phyloP scores from a whole-genome alignment of 331 rosid genomes.

The Erythrophleum ivorense region DNA sequence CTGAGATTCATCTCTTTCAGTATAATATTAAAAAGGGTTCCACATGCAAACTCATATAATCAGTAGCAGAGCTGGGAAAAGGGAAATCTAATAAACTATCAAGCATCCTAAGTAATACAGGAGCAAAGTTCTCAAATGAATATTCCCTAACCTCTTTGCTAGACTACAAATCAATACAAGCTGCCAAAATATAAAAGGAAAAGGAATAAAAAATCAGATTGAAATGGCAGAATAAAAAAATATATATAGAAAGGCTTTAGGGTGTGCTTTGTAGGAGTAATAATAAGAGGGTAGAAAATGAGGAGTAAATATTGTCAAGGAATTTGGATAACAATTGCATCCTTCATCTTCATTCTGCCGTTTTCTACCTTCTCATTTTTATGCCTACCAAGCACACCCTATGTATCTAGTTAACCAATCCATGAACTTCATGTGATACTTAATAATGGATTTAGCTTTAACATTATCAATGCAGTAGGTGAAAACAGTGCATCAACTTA shows the following conservation, averaged over 20 bases:
- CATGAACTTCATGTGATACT: neutral
- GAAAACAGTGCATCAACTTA: neutral
- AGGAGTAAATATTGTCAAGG: no score
- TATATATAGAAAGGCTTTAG: no score
- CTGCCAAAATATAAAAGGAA: no score
- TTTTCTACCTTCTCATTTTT: no score
- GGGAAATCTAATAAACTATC: neutral
- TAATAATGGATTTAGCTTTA: neutral
- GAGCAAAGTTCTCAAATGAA: slow-evolving; percentile 8
- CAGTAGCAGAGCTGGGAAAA: neutral
- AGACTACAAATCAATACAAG: neutral
- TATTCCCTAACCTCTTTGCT: slow-evolving; percentile 11
- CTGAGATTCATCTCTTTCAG: neutral
- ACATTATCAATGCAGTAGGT: neutral
- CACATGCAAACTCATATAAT: slow-evolving; percentile 8
- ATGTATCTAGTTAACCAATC: neutral
- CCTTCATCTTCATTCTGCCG: no score
- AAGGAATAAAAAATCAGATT: no score
- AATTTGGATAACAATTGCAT: no score
- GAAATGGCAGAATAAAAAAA: no score
- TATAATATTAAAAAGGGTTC: neutral
- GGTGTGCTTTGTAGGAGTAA: no score
- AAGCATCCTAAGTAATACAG: slow-evolving; percentile 7
- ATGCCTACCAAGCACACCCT: no score
- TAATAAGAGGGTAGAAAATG: no score